Conservation (phyloP, 805 yeast genomes). For the Metschnikowia bowlesiae region DNA sequence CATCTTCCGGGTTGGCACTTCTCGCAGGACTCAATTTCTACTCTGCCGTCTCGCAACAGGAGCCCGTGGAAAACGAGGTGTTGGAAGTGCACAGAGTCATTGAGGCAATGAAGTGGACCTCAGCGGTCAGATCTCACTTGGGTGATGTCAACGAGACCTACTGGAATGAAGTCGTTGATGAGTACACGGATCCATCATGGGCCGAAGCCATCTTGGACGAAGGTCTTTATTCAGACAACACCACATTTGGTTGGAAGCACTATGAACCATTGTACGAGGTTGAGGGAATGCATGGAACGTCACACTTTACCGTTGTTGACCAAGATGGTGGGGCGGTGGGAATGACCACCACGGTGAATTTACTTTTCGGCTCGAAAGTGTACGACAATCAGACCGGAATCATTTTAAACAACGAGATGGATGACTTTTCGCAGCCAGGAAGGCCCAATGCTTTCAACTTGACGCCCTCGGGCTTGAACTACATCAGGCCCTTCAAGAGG, state of each 20-base stretch:
- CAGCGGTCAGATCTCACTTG: conserved; percentile 75
- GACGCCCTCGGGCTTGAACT: conserved; percentile 77
- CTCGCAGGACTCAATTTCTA: conserved; percentile 68
- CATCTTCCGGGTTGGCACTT: conserved; percentile 81
- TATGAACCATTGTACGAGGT: conserved; percentile 77
- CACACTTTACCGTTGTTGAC: conserved; percentile 83
- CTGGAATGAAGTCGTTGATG: conserved; percentile 26
- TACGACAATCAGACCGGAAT: conserved; percentile 81
- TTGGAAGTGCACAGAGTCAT: conserved; percentile 60
- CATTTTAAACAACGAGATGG: conserved; percentile 87
- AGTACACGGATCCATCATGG: conserved; percentile 55
- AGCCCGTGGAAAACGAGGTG: conserved; percentile 9
- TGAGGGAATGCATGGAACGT: conserved; percentile 84
- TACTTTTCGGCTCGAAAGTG: conserved; percentile 76
- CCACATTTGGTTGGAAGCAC: conserved; percentile 64
- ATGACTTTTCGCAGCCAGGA: conserved; percentile 78
- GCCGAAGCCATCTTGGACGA: conserved; percentile 39
- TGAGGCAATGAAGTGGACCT: conserved; percentile 94
- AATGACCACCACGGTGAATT: conserved; percentile 84
- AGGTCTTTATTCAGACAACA: conserved; percentile 46
- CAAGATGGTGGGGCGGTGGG: conserved; percentile 70
- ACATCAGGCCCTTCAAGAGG: conserved; percentile 67
- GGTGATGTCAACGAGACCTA: conserved; percentile 56
- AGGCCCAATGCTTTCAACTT: conserved; percentile 72
- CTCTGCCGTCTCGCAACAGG: conserved; percentile 24